phyloP scores from a whole-genome alignment of 352 stramenopile species.

The Pythium rhizo-oryzae region DNA sequence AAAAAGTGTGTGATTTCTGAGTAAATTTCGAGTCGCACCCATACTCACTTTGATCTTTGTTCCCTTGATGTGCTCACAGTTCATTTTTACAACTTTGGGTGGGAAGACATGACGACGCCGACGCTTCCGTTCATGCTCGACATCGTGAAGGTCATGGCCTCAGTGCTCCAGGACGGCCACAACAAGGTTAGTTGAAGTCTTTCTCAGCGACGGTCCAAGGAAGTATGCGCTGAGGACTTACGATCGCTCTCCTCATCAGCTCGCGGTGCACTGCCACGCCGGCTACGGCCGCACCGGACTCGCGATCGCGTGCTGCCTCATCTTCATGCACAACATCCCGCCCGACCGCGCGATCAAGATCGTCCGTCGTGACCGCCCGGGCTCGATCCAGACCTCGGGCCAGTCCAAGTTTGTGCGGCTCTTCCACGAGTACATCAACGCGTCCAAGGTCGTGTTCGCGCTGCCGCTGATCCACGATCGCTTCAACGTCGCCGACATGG shows the following conservation, averaged over 20 bases:
- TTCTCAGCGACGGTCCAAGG: background rate
- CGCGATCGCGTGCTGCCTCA: constrained; percentile 83
- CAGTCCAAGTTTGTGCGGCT: constrained; percentile 75
- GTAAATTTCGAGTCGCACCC: no score
- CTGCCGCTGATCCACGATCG: constrained; percentile 73
- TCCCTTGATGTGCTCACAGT: constrained; percentile 45
- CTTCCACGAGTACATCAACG: constrained; percentile 80
- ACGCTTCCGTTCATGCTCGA: constrained; percentile 86
- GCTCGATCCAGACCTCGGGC: constrained; percentile 76
- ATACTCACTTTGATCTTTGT: no score
- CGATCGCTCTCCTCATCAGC: constrained; percentile 23
- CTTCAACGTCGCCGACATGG: constrained; percentile 59
- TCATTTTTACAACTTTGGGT: constrained; percentile 91
- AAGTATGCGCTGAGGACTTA: background rate
- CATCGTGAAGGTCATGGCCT: constrained; percentile 86
- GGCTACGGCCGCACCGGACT: constrained; percentile 88
- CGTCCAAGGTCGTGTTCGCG: constrained; percentile 70
- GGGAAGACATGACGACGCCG: constrained; percentile 92
- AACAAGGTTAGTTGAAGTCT: constrained; percentile 40
- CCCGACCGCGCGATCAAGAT: constrained; percentile 70
- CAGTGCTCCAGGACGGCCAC: constrained; percentile 65
- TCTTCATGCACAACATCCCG: constrained; percentile 84
- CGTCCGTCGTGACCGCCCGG: constrained; percentile 69
- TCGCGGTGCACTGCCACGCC: constrained; percentile 91
- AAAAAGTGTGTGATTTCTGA: constrained; percentile 55